Conservation (phyloP, 2,329 filamentous ascomycete genomes). For the Onygena corvina region DNA sequence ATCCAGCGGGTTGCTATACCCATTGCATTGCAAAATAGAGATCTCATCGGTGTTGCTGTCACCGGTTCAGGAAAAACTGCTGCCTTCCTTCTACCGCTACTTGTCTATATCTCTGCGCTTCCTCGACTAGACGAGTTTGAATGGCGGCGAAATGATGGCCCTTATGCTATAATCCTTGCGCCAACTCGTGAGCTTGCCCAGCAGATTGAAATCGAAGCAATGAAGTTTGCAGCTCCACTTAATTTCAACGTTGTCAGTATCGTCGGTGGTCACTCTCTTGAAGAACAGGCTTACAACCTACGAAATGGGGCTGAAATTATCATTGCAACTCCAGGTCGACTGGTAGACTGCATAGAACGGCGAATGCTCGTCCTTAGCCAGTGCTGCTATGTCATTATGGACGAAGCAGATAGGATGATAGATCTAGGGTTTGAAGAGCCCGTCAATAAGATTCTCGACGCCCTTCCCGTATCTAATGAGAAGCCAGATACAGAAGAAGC, state of each 20-base stretch:
- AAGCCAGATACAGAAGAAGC: constrained; percentile 91
- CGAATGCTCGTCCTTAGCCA: constrained; percentile 85
- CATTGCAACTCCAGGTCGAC: constrained; percentile 93
- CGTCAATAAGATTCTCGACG: constrained; percentile 93
- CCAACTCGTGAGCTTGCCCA: constrained; percentile 95
- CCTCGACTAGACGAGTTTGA: constrained; percentile 73
- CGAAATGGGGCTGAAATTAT: constrained; percentile 93
- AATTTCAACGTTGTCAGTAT: constrained; percentile 94
- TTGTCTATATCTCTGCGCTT: constrained; percentile 88
- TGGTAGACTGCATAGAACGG: constrained; percentile 93
- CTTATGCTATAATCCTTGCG: constrained; percentile 92
- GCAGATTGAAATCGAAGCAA: constrained; percentile 89
- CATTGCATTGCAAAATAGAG: constrained; percentile 79
- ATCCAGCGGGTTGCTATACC: constrained; percentile 93
- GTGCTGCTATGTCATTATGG: constrained; percentile 98
- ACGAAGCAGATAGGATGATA: constrained; percentile 98
- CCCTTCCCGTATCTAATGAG: constrained; percentile 81
- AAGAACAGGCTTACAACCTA: constrained; percentile 83
- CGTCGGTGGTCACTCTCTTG: constrained; percentile 90
- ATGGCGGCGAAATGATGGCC: constrained; percentile 80
- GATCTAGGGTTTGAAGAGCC: constrained; percentile 96
- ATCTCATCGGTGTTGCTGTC: constrained; percentile 95
- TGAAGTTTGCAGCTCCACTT: constrained; percentile 78
- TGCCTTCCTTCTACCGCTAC: constrained; percentile 77
- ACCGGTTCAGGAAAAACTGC: constrained; percentile 98